Evolutionary conservation across 176 grass and related monocot species (phyloP), one percentile per base, ranked within the genome.

Genomic region (Chloris gayana): DNA sequence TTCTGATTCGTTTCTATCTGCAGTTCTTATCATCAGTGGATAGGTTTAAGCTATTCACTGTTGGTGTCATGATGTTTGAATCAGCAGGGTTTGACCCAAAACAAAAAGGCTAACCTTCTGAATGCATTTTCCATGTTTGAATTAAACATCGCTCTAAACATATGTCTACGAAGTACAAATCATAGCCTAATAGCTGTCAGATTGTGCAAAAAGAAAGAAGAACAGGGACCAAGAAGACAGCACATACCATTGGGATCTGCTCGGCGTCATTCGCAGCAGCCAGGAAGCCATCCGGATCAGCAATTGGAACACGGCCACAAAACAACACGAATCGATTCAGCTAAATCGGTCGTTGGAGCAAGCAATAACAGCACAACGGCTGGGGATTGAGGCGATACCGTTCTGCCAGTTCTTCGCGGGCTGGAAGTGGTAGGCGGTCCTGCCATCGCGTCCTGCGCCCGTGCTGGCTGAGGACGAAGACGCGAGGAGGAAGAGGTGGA

Each of bases 381-480:
- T 37, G 4, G 17, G 46, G n/a, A 27, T 4, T 1, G 11, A 44
- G 31, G 6, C 76, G 8, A 1, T 67, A 97, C 94, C 94, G 70
- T 97, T 97, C 51, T 92, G 87, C 94, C 94, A 97, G 76, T 94
- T 88, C 76, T 87, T 86, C 9, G 89, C 60, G 7, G 94, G 91
- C 75, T 92, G 94, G 84, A 97, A 97, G 83, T 97, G 94, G 85
- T 94, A 97, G 69, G 91, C 87, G 13, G 89, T 97, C 77, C 87
- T 88, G 80, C 56, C 86, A 21, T 73, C 79, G 64, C 71, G 11
- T 21, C 15, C 60, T 4, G 22, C 21, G 32, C 26, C 11, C 47
- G 64, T 2, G 10, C 22, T 2, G 21, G 58, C 9, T 1, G 64
- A 39, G 0, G 65, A 64, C 1, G 85, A 32, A 0, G 62, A 33